A percentile compares a stretch with the other conserved stretches of the same genome.
These are phyloP conservation scores for Verticillium alfalfae DNA, from an alignment of 2,329 filamentous ascomycete genomes.

Conservation along the genomic window DNA sequence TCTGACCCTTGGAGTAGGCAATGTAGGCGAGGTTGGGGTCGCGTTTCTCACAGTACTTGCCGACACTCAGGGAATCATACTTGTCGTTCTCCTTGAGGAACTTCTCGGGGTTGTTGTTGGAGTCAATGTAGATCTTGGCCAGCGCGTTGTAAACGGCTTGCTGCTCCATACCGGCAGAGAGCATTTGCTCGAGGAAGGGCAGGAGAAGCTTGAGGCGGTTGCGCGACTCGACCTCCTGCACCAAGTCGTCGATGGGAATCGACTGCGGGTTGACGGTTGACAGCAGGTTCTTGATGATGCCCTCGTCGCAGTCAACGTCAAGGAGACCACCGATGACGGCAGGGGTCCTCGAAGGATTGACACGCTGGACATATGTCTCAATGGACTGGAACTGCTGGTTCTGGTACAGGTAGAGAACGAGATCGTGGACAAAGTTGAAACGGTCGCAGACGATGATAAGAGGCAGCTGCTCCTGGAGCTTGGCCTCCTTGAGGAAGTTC, in stretches of 20 bases:
- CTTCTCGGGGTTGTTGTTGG: conserved; percentile 95
- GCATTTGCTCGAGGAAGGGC: conserved; percentile 90
- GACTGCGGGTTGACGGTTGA: conserved; percentile 76
- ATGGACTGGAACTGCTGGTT: conserved; percentile 99
- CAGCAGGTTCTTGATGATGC: conserved; percentile 89
- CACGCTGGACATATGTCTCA: conserved; percentile 94
- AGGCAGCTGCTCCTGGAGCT: conserved; percentile 84
- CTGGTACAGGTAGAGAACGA: conserved; percentile 96
- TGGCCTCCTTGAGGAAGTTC: conserved; percentile 98
- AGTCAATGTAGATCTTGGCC: conserved; percentile 99
- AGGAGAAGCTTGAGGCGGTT: conserved; percentile 93
- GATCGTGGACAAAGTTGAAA: conserved; percentile 97
- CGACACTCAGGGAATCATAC: conserved; percentile 86
- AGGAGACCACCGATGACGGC: conserved; percentile 89
- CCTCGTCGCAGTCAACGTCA: conserved; percentile 95
- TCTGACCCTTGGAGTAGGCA: conserved; percentile 93
- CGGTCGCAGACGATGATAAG: conserved; percentile 98
- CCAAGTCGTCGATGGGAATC: conserved; percentile 91
- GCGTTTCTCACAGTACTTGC: conserved; percentile 98
- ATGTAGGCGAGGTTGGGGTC: conserved; percentile 95
- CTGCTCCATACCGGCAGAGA: conserved; percentile 87
- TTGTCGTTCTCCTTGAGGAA: conserved; percentile 97
- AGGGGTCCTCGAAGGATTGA: conserved; percentile 87
- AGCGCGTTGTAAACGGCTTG: conserved; percentile 96
- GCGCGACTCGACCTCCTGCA: conserved; percentile 88